Evolutionary conservation across 352 stramenopile genomes (phyloP), one percentile per base, ranked within the genome.

Genomic region (Phytophthora multivora): DNA sequence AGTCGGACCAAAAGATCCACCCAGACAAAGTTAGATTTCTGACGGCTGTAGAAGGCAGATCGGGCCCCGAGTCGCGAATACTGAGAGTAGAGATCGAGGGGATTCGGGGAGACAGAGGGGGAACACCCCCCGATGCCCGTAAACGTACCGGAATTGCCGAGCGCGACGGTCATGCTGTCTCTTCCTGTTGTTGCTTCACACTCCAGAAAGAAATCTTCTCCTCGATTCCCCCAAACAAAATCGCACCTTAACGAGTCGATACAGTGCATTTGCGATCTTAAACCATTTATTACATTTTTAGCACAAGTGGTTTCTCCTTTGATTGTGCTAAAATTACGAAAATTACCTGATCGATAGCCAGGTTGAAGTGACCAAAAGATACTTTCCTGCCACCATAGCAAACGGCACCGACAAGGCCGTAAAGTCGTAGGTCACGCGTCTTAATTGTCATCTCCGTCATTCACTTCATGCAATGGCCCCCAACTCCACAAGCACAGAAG

Each of bases 111-210:
- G 18, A 13, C 11, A 21, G 6, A 61, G 51, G 54, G 54, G 62
- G 21, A n/a, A 21, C 13, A 5, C 12, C 28, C 31, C 11, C 30
- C 28, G 16, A 21, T 12, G 31, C 42, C 23, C 1, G 7, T 4
- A 58, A 45, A 86, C 80, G 71, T 73, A 89, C 80, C 75, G 42
- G 80, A 89, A 64, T 76, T 87, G 49, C 75, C 73, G 61, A 75
- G 64, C 48, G 73, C 75, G 48, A 83, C 77, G 33, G 77, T 79
- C 79, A 60, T 83, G 25, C 53, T 68, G 48, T 65, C 54, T 77
- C 51, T 76, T 69, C 58, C 54, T 70, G 36, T 61, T 62, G 59
- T 66, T 63, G 60, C 55, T 67, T 71, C 39, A 71, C 59, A 63
- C 55, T 51, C 49, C 52, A 49, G 55, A 73, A 73, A 70, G 54